Conservation (phyloP, 2,329 filamentous ascomycete genomes). For the Alternaria incomplexa region DNA sequence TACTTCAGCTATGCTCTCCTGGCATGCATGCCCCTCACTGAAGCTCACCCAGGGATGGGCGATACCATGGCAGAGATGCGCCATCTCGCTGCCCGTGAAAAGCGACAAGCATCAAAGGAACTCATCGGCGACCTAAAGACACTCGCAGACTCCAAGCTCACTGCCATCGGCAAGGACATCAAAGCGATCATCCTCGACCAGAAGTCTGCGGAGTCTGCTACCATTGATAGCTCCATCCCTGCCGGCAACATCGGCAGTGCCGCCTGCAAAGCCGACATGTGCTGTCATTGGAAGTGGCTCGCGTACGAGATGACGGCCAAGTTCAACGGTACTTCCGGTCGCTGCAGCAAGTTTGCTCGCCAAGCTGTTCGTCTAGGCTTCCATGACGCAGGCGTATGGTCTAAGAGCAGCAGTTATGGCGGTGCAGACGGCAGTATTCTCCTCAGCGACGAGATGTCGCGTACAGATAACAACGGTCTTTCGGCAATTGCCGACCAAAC, state of each 20-base stretch:
- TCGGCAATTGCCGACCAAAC: slow-evolving; percentile 35
- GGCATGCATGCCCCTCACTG: slow-evolving; percentile 11
- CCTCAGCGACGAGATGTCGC: slow-evolving; percentile 36
- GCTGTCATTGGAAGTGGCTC: slow-evolving; percentile 47
- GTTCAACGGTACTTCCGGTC: slow-evolving; percentile 43
- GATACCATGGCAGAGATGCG: slow-evolving; percentile 29
- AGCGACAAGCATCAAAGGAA: slow-evolving; percentile 36
- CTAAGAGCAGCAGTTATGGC: slow-evolving; percentile 32
- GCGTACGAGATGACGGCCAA: slow-evolving; percentile 42
- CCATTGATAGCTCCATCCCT: slow-evolving; percentile 32
- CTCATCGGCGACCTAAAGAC: slow-evolving; percentile 46
- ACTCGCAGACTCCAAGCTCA: slow-evolving; percentile 36
- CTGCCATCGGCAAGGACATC: slow-evolving; percentile 42
- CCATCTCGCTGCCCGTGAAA: slow-evolving; percentile 19
- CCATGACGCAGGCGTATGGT: slow-evolving; percentile 45
- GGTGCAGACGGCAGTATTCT: slow-evolving; percentile 44
- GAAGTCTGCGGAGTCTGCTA: slow-evolving; percentile 27
- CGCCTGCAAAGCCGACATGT: slow-evolving; percentile 43
- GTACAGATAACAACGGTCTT: slow-evolving; percentile 40
- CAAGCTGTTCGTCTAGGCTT: slow-evolving; percentile 43
- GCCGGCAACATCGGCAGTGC: slow-evolving; percentile 38
- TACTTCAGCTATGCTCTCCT: slow-evolving; percentile 28
- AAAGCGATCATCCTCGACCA: slow-evolving; percentile 41
- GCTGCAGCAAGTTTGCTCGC: slow-evolving; percentile 41
- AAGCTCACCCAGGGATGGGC: slow-evolving; percentile 41